Percentiles rank a stretch among this genome's conserved stretches.
phyloP scores from a whole-genome alignment of 495 filamentous ascomycete genomes.

The Penicillium ochrochloron region DNA sequence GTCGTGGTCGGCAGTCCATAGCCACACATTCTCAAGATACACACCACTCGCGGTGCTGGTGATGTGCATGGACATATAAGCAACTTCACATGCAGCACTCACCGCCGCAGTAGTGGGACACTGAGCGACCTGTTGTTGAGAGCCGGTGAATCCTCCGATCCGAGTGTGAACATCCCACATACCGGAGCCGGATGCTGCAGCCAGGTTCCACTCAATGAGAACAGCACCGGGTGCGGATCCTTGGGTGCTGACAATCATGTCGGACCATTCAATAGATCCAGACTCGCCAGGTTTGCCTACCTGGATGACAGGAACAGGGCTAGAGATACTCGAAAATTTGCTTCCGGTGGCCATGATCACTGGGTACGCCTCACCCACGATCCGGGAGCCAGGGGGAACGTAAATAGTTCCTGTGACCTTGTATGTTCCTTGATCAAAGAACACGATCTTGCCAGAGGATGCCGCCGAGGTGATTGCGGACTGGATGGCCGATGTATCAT shows the following conservation, averaged over 20 bases:
- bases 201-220: conserved; percentile 76
- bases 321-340: conserved; percentile 62
- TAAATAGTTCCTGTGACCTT: conserved; percentile 51
- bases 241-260: conserved; percentile 64
- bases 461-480: conserved; percentile 46
- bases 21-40: conserved; percentile 72
- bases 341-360: conserved; percentile 67
- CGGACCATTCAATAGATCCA: conserved; percentile 61
- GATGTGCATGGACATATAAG: conserved; percentile 71
- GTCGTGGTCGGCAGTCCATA: conserved; percentile 78
- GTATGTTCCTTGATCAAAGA: conserved; percentile 55
- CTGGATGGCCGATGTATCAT: conserved; percentile 64
- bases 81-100: conserved; percentile 60
- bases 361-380: conserved; percentile 62
- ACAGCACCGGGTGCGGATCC: conserved; percentile 67
- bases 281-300: conserved; percentile 60
- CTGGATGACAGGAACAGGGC: conserved; percentile 66
- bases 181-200: conserved; percentile 48
- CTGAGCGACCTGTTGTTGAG: conserved; percentile 51
- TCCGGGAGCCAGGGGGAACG: conserved; percentile 47
- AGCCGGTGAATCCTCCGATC: conserved; percentile 60
- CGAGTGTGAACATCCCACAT: conserved; percentile 65
- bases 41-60: conserved; percentile 51
- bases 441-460: conserved; percentile 48
- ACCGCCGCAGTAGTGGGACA: conserved; percentile 49